Evolutionary conservation across 2,329 filamentous ascomycete species (phyloP).

Genomic region (Sporothrix inflata): DNA sequence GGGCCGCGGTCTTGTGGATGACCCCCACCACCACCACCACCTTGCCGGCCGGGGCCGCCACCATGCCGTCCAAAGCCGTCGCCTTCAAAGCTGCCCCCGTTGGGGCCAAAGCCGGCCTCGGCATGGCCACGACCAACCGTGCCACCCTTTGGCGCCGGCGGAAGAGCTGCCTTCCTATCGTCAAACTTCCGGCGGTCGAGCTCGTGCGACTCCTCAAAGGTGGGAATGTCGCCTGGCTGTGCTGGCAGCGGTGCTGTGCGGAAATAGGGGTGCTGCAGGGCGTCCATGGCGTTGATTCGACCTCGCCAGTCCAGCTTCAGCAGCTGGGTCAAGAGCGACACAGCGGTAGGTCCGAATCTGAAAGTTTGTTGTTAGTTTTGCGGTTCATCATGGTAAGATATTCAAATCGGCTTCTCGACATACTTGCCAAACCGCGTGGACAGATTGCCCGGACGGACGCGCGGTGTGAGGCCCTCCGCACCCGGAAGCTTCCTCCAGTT

Average conservation of each 20-base stretch:
- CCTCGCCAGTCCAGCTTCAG: conserved; percentile 86
- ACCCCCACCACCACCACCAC: not conserved
- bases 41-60: conserved; percentile 50
- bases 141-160: conserved; percentile 88
- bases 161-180: conserved; percentile 79
- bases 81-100: conserved; percentile 52
- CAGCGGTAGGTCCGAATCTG: conserved; percentile 69
- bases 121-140: conserved; percentile 76
- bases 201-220: conserved; percentile 93
- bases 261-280: conserved; percentile 91
- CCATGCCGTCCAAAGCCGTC: conserved; percentile 58
- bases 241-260: conserved; percentile 76
- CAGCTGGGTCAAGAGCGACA: conserved; percentile 80
- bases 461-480: conserved; percentile 72
- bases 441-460: conserved; percentile 66
- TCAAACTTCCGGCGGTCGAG: conserved; percentile 91
- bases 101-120: conserved; percentile 50
- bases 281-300: conserved; percentile 91
- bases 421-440: conserved; percentile 74
- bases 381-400: not conserved
- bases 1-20: conserved; percentile 22
- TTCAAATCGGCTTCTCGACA: not conserved
- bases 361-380: conserved; percentile 34
- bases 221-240: conserved; percentile 82
- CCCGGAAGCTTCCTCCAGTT: conserved; percentile 84